A percentile compares a stretch with the other conserved stretches of the same genome.
Evolutionary conservation across 140 eudicot genomes (phyloP).

Genomic region (Erigeron philadelphicus): DNA sequence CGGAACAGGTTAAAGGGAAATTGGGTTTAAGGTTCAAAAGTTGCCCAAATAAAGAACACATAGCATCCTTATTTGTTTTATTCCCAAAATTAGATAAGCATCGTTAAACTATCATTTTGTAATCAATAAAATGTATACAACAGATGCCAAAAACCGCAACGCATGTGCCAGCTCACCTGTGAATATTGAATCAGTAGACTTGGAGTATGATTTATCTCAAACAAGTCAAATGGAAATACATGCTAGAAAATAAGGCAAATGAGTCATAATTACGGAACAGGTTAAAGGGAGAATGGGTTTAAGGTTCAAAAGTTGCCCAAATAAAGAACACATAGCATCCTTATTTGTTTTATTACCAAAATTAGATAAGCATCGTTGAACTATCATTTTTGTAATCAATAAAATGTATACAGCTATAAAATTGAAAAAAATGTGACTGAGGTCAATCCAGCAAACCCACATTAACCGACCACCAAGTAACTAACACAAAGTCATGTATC

Average conservation of each 20-base stretch:
- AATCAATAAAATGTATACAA: too few relatives aligned
- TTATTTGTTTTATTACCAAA: not conserved
- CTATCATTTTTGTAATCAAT: not conserved
- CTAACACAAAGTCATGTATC: not conserved
- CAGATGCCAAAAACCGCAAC: constrained; percentile 91
- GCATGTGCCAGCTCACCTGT: constrained; percentile 98
- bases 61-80: too few relatives aligned
- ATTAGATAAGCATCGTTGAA: not conserved
- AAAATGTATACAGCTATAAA: not conserved
- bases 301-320: not conserved
- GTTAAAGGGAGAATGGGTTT: not conserved
- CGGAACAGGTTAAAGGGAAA: too few relatives aligned
- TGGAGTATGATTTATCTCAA: not conserved
- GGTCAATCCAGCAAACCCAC: not conserved
- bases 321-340: not conserved
- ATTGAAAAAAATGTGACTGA: not conserved
- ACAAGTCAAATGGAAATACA: not conserved
- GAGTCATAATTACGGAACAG: not conserved
- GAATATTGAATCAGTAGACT: not conserved
- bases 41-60: too few relatives aligned
- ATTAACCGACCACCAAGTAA: not conserved
- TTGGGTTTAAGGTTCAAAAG: too few relatives aligned
- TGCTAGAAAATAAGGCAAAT: too few relatives aligned
- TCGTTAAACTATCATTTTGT: too few relatives aligned
- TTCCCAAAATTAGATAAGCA: too few relatives aligned